A percentile compares a stretch with the other conserved stretches of the same genome.
These are phyloP conservation scores for Glycyrrhiza uralensis DNA, from an alignment of 306 rosid species.

Conservation along the genomic window DNA sequence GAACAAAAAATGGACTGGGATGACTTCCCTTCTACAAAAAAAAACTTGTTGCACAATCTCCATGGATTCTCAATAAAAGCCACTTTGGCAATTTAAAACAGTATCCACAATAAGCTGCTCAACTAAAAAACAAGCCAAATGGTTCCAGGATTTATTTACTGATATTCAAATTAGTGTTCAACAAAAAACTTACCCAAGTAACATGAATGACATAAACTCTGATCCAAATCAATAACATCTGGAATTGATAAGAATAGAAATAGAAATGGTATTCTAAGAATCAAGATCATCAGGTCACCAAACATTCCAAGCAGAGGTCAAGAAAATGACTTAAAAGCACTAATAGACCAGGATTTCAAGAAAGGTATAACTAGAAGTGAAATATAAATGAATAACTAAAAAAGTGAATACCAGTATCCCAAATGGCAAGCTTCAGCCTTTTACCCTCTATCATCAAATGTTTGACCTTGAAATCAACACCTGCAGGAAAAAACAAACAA, in stretches of 20 bases:
- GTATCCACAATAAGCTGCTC: too few relatives aligned
- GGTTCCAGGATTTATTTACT: slow-evolving; percentile 7
- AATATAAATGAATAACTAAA: background rate
- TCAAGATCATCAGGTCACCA: background rate
- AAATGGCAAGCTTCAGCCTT: slow-evolving; percentile 81
- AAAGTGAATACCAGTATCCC: slow-evolving; percentile 73
- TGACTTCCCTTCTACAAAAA: too few relatives aligned
- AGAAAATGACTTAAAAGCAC: background rate
- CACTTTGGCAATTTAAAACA: too few relatives aligned
- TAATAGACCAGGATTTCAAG: background rate
- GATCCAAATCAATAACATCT: background rate
- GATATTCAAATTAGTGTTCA: background rate
- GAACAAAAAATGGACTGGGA: too few relatives aligned
- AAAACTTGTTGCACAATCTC: too few relatives aligned
- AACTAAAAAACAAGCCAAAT: slow-evolving; percentile 11
- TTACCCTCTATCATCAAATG: slow-evolving; percentile 53
- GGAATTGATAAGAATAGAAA: background rate
- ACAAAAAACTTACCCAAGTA: background rate
- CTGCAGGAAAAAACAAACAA: slow-evolving; percentile 33
- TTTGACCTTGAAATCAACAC: slow-evolving; percentile 89
- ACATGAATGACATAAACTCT: background rate
- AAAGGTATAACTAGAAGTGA: background rate
- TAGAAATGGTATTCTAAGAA: background rate
- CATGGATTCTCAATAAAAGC: too few relatives aligned
- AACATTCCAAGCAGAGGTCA: background rate